These are phyloP conservation scores for Sherardia arvensis DNA, from an alignment of 257 asterid species.

Conservation along the genomic window DNA sequence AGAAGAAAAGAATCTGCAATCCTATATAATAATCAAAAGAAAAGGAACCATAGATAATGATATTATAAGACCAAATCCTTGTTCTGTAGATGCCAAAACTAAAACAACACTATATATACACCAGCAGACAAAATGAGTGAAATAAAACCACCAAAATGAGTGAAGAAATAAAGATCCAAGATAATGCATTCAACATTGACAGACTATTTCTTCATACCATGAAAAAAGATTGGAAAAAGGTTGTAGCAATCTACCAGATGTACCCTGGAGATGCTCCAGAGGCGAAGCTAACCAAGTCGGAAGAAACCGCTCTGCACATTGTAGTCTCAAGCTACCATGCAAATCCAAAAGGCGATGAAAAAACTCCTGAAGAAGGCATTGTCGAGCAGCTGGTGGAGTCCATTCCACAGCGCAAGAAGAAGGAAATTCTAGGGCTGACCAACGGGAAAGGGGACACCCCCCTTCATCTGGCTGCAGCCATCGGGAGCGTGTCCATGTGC, in stretches of 20 bases:
- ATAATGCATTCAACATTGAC: neutral
- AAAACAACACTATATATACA: neutral
- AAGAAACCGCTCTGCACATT: neutral
- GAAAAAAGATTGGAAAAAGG: neutral
- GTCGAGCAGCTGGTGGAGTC: neutral
- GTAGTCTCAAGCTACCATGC: neutral
- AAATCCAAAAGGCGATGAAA: neutral
- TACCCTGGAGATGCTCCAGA: neutral
- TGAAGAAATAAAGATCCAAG: neutral
- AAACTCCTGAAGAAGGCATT: neutral
- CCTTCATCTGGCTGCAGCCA: constrained; percentile 2
- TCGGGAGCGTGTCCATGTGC: neutral
- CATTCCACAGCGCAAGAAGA: neutral
- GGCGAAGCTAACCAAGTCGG: neutral
- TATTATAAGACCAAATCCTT: neutral
- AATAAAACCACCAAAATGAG: neutral
- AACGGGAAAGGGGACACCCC: neutral
- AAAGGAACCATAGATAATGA: neutral
- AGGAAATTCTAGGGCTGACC: neutral
- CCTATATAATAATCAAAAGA: neutral
- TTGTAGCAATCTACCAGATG: neutral
- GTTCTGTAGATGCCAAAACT: neutral
- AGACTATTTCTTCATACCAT: neutral
- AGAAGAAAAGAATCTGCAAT: neutral
- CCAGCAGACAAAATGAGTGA: neutral